These are phyloP conservation scores for Abortiporus biennis DNA, from an alignment of 1,284 basidiomycete genomes.

Conservation along the genomic window DNA sequence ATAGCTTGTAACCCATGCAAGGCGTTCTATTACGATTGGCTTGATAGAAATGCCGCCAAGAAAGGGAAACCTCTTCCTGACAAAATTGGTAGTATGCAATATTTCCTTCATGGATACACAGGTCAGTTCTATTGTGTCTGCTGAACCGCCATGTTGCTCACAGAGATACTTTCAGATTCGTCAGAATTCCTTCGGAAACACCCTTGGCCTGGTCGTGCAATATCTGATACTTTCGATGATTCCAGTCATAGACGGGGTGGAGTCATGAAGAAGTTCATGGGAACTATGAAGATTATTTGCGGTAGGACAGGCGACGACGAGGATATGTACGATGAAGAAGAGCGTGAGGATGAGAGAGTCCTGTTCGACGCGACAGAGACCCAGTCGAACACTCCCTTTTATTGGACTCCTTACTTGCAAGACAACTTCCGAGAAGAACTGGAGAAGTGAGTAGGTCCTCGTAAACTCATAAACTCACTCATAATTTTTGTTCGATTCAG, in stretches of 20 bases:
- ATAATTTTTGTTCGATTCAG: constrained; percentile 28
- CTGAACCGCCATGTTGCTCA: background rate
- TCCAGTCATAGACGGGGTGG: constrained; percentile 64
- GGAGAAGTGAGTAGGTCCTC: constrained; percentile 60
- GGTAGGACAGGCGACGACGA: constrained; percentile 74
- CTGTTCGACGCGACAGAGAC: constrained; percentile 60
- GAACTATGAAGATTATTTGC: constrained; percentile 68
- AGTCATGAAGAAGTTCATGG: constrained; percentile 57
- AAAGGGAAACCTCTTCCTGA: constrained; percentile 77
- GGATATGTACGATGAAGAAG: constrained; percentile 55
- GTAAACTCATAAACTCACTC: constrained; percentile 7
- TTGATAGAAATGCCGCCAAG: constrained; percentile 72
- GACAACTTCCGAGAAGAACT: constrained; percentile 81
- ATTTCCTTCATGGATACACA: constrained; percentile 80
- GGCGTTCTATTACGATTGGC: constrained; percentile 89
- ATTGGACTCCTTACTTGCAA: constrained; percentile 75
- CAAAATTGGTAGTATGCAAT: constrained; percentile 89
- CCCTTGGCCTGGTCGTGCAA: constrained; percentile 83
- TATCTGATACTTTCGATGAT: constrained; percentile 81
- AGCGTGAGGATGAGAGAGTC: constrained; percentile 64
- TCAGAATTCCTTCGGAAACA: constrained; percentile 82
- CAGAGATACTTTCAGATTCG: constrained; percentile 48
- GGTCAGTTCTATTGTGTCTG: constrained; percentile 32
- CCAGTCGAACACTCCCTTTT: constrained; percentile 56
- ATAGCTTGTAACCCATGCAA: constrained; percentile 22